Percentiles rank a stretch among this genome's conserved stretches.
These are phyloP conservation scores for Tetrahymena malaccensis DNA, from an alignment of 73 alveolate species.

Conservation along the genomic window DNA sequence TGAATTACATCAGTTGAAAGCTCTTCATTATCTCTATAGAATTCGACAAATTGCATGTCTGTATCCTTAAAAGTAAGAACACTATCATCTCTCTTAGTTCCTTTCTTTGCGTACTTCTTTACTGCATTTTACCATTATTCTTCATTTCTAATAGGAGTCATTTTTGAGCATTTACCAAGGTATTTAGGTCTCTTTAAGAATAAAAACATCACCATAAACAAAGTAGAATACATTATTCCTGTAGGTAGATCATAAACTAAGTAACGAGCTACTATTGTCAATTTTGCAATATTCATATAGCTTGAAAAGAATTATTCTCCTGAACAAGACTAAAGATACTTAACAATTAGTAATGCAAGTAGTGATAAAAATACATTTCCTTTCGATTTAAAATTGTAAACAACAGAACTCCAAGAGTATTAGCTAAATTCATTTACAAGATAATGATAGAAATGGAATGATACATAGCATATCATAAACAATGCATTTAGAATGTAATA, in stretches of 20 bases:
- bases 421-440: neutral
- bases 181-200: neutral
- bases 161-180: neutral
- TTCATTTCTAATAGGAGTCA: neutral
- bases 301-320: neutral
- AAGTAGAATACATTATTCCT: neutral
- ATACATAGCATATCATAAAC: neutral
- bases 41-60: neutral
- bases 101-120: neutral
- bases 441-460: neutral
- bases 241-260: neutral
- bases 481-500: neutral
- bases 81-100: neutral
- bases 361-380: neutral
- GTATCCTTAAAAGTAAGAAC: neutral
- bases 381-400: neutral
- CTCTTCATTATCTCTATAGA: neutral
- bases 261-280: neutral
- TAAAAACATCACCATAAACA: neutral
- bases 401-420: neutral
- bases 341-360: neutral
- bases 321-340: neutral
- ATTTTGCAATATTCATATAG: neutral
- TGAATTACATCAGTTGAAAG: neutral
- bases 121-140: neutral